These are phyloP conservation scores for Suillus plorans DNA, from an alignment of 768 basidiomycete species.

Conservation along the genomic window DNA sequence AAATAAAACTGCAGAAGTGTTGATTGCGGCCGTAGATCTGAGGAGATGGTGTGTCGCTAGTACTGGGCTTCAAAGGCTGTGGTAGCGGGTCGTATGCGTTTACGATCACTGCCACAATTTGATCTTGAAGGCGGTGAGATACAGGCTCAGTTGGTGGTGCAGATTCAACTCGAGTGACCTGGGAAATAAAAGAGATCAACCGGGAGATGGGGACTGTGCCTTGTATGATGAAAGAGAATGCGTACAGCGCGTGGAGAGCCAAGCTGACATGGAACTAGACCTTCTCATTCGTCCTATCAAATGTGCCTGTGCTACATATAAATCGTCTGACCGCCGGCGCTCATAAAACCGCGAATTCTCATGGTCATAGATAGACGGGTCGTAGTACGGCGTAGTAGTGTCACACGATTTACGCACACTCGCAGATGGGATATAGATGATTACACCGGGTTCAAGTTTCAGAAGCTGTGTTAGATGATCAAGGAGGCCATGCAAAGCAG, in stretches of 20 bases:
- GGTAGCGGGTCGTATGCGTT: neutral
- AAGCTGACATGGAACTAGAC: neutral
- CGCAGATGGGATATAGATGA: neutral
- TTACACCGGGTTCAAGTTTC: neutral
- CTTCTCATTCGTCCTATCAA: neutral
- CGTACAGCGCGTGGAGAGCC: neutral
- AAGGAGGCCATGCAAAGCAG: conserved; percentile 3
- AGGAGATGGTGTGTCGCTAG: neutral
- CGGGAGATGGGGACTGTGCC: neutral
- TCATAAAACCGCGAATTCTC: neutral
- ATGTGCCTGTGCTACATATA: neutral
- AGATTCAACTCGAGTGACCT: neutral
- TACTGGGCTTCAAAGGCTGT: neutral
- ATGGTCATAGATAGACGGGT: neutral
- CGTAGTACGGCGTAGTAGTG: too few relatives aligned
- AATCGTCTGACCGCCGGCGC: neutral
- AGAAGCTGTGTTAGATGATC: conserved; percentile 8
- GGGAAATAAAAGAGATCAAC: neutral
- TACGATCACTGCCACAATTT: neutral
- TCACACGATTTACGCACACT: neutral
- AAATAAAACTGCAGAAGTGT: neutral
- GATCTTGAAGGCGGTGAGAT: neutral
- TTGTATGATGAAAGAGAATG: neutral
- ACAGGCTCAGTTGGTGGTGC: neutral
- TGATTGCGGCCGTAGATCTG: neutral